Evolutionary conservation across 805 yeast genomes (phyloP).

Genomic region (Saturnispora sekii): DNA sequence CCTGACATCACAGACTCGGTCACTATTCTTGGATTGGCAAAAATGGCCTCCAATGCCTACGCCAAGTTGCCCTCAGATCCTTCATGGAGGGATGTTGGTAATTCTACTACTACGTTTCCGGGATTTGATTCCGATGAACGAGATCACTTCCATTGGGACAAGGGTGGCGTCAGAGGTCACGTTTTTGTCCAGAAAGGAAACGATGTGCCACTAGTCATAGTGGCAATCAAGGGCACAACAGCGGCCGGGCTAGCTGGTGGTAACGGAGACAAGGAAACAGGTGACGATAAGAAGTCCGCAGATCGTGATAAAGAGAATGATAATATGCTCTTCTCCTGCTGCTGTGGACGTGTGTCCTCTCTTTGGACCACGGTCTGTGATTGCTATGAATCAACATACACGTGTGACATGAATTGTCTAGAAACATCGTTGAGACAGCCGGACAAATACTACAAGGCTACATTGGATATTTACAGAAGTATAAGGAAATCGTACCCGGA

Average conservation of each 20-base stretch:
- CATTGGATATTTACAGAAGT: constrained; percentile 63
- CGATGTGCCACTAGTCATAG: constrained; percentile 40
- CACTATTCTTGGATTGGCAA: constrained; percentile 66
- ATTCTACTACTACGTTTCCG: constrained; percentile 4
- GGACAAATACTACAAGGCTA: constrained; percentile 78
- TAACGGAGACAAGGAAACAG: constrained; percentile 34
- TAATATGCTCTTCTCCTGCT: constrained; percentile 83
- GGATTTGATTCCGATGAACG: constrained; percentile 35
- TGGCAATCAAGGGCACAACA: constrained; percentile 85
- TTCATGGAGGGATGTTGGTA: constrained; percentile 67
- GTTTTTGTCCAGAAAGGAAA: constrained; percentile 48
- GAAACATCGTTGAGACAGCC: constrained; percentile 64
- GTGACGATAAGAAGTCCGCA: constrained; percentile 52
- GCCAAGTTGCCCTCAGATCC: constrained; percentile 66
- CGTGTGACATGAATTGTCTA: constrained; percentile 81
- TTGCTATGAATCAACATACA: constrained; percentile 74
- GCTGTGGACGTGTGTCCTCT: constrained; percentile 88
- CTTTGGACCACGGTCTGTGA: constrained; percentile 95
- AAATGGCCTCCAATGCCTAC: constrained; percentile 87
- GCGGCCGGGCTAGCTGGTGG: constrained; percentile 60
- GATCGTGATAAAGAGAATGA: constrained; percentile 78
- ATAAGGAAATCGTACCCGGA: constrained; percentile 59
- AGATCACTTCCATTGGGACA: constrained; percentile 80
- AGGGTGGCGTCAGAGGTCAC: constrained; percentile 82
- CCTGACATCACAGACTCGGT: constrained; percentile 73